Evolutionary conservation across 176 grass and related monocot genomes (phyloP), one percentile per base, ranked within the genome.

Genomic region (Carex parvula): DNA sequence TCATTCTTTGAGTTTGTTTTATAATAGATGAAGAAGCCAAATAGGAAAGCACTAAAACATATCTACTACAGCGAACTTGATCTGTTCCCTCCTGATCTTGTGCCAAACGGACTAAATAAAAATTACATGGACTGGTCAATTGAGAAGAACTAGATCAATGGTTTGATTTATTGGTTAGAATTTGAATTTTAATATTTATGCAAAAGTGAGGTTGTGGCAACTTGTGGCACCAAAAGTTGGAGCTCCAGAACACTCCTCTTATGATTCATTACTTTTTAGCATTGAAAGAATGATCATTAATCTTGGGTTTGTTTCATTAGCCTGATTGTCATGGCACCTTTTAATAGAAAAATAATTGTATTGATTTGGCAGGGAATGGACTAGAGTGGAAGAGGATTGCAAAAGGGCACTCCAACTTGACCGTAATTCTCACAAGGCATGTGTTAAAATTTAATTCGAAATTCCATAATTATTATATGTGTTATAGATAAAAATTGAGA

Each of bases 371-470:
- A 97, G 94, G 84, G 94, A 97, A 7, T 97, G 92, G 94, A 22
- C 68, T 63, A 94, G 70, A 85, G 94, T 97, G 17, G 92, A 97
- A 87, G 90, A 90, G 85, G 94, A 97, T 87, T 92, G 92, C 92
- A 82, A 72, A 87, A 97, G 16, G 60, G 94, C 94, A 59, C 90
- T 97, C 26, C 88, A 91, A 54, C 90, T 94, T 77, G 94, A 97
- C 80, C 76, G 58, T 60, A 76, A 81, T 81, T 79, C 88, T 6
- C 81, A 91, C 60, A 97, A 94, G 92, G 94, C 90, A 17, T 52
- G 56, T 71, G 8, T 68, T 39, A 20, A 69, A 55, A 30, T 78
- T 29, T 65, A 56, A 8, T 77, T 72, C 42, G 15, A 60, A 74
- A 18, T 41, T 59, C 68, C 48, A 12, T 86, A 11, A 18, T 70